phyloP scores from a whole-genome alignment of 768 basidiomycete genomes.

The Trametes elegans region DNA sequence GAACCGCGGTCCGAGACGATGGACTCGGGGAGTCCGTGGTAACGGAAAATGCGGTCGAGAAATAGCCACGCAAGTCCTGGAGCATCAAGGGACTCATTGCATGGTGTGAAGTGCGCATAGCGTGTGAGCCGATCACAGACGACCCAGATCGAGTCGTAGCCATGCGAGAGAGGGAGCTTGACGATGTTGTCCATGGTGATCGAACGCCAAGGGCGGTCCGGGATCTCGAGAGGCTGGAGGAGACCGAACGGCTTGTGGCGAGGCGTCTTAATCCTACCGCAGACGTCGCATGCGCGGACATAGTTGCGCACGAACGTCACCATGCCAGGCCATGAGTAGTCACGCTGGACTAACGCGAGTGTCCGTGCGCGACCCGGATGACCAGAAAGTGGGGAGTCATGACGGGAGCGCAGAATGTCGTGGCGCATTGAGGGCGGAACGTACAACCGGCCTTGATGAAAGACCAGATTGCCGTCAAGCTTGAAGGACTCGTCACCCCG shows the following conservation, averaged over 20 bases:
- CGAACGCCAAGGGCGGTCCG: background rate
- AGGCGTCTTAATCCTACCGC: background rate
- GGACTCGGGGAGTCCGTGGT: conserved; percentile 6
- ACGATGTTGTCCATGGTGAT: background rate
- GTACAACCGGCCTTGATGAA: conserved; percentile 29
- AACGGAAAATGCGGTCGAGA: background rate
- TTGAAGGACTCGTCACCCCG: conserved; percentile 17
- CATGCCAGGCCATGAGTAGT: conserved; percentile 42
- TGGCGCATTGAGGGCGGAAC: conserved; percentile 33
- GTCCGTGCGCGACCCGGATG: conserved; percentile 41
- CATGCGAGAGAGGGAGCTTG: background rate
- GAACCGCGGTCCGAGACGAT: conserved; percentile 22
- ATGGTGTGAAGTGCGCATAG: background rate
- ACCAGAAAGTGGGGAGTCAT: conserved; percentile 38
- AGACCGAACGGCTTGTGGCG: background rate
- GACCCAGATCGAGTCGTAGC: background rate
- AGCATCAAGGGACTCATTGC: background rate
- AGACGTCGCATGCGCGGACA: background rate
- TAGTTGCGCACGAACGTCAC: conserved; percentile 9
- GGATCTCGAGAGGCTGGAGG: background rate
- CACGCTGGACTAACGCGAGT: conserved; percentile 27
- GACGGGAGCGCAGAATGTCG: conserved; percentile 32
- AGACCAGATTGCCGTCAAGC: conserved; percentile 18
- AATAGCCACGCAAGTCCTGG: background rate
- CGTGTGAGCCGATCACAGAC: background rate